These are phyloP conservation scores for Piromyces finnis DNA, from an alignment of 192 early-diverging fungal species.

Conservation along the genomic window DNA sequence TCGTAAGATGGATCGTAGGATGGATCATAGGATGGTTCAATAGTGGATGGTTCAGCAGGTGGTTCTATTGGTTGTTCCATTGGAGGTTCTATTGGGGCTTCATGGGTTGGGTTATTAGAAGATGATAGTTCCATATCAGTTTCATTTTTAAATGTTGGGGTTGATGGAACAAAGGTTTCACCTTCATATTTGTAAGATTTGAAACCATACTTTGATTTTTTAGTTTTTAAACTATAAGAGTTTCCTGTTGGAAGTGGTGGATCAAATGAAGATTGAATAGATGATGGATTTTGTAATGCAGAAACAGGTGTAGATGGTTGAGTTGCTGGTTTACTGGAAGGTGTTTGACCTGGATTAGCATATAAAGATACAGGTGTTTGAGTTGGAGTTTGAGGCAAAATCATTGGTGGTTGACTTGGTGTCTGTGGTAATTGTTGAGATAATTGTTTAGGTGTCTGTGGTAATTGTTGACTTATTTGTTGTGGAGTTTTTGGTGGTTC, in stretches of 20 bases:
- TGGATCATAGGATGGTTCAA: no score
- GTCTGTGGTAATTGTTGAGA: not conserved
- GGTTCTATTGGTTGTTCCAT: no score
- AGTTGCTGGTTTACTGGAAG: not conserved
- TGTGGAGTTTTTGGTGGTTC: not conserved
- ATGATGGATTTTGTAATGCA: not conserved
- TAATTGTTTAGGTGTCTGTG: not conserved
- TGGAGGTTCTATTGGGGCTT: not conserved
- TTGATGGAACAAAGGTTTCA: not conserved
- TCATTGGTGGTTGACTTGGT: not conserved
- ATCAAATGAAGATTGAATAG: not conserved
- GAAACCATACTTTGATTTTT: not conserved
- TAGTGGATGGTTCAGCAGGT: no score
- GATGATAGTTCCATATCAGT: not conserved
- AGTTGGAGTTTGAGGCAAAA: not conserved
- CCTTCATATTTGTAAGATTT: not conserved
- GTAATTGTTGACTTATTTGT: not conserved
- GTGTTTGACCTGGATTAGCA: not conserved
- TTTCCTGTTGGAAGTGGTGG: not conserved
- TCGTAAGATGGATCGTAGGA: no score
- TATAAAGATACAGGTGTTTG: not conserved
- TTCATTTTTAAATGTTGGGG: not conserved
- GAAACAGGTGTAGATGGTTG: not conserved
- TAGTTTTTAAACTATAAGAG: not conserved
- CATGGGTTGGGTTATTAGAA: not conserved